These are phyloP conservation scores for Trichophyton simii DNA, from an alignment of 2,329 filamentous ascomycete species.

Conservation along the genomic window DNA sequence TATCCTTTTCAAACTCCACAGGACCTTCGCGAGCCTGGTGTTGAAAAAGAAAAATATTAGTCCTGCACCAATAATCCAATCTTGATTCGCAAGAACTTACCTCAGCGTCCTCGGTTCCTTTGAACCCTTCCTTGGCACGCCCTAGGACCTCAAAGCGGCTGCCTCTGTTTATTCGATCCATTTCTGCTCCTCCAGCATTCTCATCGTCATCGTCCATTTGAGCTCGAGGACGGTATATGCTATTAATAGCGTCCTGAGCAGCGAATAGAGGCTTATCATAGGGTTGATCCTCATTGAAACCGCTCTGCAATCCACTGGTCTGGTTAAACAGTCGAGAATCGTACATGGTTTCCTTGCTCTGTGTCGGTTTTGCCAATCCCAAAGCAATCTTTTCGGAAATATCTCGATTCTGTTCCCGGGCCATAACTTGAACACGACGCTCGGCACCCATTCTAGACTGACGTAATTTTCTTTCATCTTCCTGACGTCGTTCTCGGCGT, in stretches of 20 bases:
- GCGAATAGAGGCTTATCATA: conserved; percentile 97
- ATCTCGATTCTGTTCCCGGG: conserved; percentile 88
- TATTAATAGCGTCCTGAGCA: conserved; percentile 85
- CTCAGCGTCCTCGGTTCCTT: conserved; percentile 68
- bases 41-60: conserved; percentile 10
- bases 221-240: conserved; percentile 75
- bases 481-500: conserved; percentile 63
- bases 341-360: conserved; percentile 88
- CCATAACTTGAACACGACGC: conserved; percentile 80
- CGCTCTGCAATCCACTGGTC: conserved; percentile 74
- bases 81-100: conserved; percentile 32
- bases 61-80: neutral
- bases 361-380: conserved; percentile 86
- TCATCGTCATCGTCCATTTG: conserved; percentile 62
- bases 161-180: conserved; percentile 76
- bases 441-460: conserved; percentile 95
- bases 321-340: conserved; percentile 94
- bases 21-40: conserved; percentile 66
- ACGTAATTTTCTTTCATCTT: conserved; percentile 78
- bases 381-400: conserved; percentile 95
- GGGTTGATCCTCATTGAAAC: conserved; percentile 93
- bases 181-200: conserved; percentile 65
- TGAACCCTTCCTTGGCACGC: conserved; percentile 71
- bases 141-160: conserved; percentile 83
- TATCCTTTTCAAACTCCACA: conserved; percentile 91